Base-by-base conservation (phyloP, 1,139 yeast genomes). In the Ogataea hybrid region DNA sequence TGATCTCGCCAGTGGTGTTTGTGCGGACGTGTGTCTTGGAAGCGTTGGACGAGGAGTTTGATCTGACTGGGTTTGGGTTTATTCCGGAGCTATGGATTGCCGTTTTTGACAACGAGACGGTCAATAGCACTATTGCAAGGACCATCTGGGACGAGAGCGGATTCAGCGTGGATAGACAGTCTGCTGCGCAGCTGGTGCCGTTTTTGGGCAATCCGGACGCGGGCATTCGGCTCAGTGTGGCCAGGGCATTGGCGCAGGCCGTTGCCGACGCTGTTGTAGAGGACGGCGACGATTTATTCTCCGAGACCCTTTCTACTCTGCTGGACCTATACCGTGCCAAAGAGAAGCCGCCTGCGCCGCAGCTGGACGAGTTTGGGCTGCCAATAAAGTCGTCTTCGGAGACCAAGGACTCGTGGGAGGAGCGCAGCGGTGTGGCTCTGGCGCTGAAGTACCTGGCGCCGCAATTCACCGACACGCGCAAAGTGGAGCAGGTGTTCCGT, bases 101-200 rank as follows among this genome's bases (percentile, higher is more conserved):
- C 15, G 74, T 77, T 45, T 89, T 84, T 59, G 96, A 89, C 58
- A 81, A 79, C 36, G 89, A 84, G 43, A 73, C 70, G 12, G 67
- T 71, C 18, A 79, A 81, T 46, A 73, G 81, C 12, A 83, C 79
- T 32, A 57, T 84, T 25, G 96, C 97, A 0, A 65, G 67, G 21
- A 83, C 92, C 2, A 84, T 94, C 45, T 94, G 97, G 97, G 74
- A 76, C 25, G 96, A 89, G 52, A 87, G 81, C 57, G 71, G 69
- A 1, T 75, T 87, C 49, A n/a, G 28, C 4, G 60, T 84, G 14
- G 68, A 67, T 14, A 64, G 62, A 1, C 66, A 67, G 2, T 68
- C 81, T 3, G 69, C 81, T 1, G 48, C 55, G 4, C 65, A 69
- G 32, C 67, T 88, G 39, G 64, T 77, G 31, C 49, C 57, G 4